Evolutionary conservation across 2,329 filamentous ascomycete genomes (phyloP).

Genomic region (Pestalotiopsis sp.): DNA sequence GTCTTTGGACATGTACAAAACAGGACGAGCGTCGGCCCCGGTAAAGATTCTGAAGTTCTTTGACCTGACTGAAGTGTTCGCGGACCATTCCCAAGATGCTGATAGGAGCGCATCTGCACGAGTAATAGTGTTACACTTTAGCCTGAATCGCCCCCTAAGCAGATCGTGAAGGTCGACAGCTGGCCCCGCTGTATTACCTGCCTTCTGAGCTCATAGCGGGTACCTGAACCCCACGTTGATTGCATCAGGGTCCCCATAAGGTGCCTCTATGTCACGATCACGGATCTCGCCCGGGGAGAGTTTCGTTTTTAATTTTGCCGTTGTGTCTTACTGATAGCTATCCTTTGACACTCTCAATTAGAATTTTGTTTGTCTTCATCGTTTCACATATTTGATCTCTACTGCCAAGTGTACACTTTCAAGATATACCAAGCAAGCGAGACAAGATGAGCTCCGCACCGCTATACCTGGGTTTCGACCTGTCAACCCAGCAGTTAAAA

Average conservation of each 20-base stretch:
- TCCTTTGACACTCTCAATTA: neutral
- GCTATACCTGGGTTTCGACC: slow-evolving; percentile 89
- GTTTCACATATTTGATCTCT: neutral
- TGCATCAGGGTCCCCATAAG: slow-evolving; percentile 10
- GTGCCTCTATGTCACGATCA: neutral
- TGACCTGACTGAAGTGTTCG: too few relatives aligned
- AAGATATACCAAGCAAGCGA: neutral
- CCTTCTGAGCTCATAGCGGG: slow-evolving; percentile 5
- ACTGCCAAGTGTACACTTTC: neutral
- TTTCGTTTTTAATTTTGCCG: neutral
- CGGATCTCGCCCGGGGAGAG: neutral
- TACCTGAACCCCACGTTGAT: slow-evolving; percentile 13
- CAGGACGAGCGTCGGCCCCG: too few relatives aligned
- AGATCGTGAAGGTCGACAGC: neutral
- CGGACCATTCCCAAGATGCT: neutral
- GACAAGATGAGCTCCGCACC: slow-evolving; percentile 48
- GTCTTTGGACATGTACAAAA: too few relatives aligned
- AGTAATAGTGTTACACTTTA: neutral
- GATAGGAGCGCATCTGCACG: slow-evolving; percentile 8
- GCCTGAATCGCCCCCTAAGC: neutral
- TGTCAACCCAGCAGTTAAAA: slow-evolving; percentile 96
- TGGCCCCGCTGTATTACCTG: slow-evolving; percentile 1
- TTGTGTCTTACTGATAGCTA: neutral
- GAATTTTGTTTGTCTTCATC: neutral
- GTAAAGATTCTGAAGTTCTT: too few relatives aligned